Conservation (phyloP, 495 filamentous ascomycete genomes). For the Cudoniella acicularis region DNA sequence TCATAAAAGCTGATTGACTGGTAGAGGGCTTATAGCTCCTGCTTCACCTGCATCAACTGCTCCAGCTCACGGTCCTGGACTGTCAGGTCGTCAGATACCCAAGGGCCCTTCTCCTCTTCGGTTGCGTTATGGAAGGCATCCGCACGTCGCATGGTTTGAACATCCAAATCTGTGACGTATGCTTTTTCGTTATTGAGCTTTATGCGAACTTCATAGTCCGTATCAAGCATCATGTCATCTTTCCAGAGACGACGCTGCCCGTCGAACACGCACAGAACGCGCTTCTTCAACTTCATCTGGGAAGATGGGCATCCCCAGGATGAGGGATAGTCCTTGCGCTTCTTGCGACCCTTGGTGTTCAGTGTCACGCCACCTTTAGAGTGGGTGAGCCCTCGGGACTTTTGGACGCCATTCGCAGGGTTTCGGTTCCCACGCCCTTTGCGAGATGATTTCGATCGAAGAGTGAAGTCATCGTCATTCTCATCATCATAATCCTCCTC, state of each 20-base stretch:
- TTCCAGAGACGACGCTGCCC: conserved; percentile 86
- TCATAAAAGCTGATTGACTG: conserved; percentile 1
- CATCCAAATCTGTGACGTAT: conserved; percentile 91
- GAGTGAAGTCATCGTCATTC: conserved; percentile 56
- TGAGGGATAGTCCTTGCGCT: conserved; percentile 85
- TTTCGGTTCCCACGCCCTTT: conserved; percentile 31
- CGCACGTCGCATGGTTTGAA: conserved; percentile 82
- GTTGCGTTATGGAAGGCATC: conserved; percentile 73
- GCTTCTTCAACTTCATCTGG: conserved; percentile 97
- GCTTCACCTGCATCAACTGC: conserved; percentile 28
- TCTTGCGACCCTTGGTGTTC: conserved; percentile 68
- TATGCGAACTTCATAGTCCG: conserved; percentile 89
- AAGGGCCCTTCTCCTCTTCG: conserved; percentile 79
- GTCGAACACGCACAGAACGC: conserved; percentile 89
- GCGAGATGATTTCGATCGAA: conserved; percentile 36
- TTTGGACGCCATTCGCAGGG: conserved; percentile 41
- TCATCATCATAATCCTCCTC: conserved; percentile 56
- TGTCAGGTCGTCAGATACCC: conserved; percentile 38
- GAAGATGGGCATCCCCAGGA: conserved; percentile 87
- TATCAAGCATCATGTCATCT: conserved; percentile 98
- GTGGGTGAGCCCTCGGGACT: conserved; percentile 55
- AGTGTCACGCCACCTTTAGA: conserved; percentile 59
- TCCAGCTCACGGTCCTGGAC: conserved; percentile 27
- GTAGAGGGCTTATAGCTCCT: conserved; percentile 9
- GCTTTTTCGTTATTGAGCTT: conserved; percentile 63